These are phyloP conservation scores for Stachybotrys chlorohalonatus DNA, from an alignment of 2,329 filamentous ascomycete species.

Conservation along the genomic window DNA sequence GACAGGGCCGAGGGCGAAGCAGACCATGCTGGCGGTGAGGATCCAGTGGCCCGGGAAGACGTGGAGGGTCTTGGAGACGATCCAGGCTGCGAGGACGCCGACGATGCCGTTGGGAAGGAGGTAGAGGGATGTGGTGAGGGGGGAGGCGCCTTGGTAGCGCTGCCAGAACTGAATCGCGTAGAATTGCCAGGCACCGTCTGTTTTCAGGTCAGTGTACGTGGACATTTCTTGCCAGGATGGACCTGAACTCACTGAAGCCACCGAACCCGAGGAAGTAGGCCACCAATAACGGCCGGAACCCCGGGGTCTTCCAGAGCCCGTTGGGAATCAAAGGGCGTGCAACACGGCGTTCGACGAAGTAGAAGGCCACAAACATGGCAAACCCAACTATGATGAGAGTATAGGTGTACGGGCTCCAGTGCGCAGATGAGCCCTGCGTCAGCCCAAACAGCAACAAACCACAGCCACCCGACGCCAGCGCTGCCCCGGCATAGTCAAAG, in stretches of 20 bases:
- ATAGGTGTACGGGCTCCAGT: slow-evolving; percentile 48
- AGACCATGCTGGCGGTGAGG: slow-evolving; percentile 30
- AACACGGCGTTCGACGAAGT: slow-evolving; percentile 38
- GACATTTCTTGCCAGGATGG: background rate
- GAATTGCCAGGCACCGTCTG: slow-evolving; percentile 20
- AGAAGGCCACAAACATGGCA: slow-evolving; percentile 41
- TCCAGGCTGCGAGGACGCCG: slow-evolving; percentile 32
- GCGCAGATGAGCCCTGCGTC: slow-evolving; percentile 49
- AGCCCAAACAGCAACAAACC: slow-evolving; percentile 35
- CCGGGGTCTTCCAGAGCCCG: slow-evolving; percentile 10
- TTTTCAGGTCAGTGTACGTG: background rate
- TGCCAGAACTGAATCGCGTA: slow-evolving; percentile 30
- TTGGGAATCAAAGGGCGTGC: slow-evolving; percentile 46
- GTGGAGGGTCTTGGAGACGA: slow-evolving; percentile 36
- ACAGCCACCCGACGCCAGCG: slow-evolving; percentile 31
- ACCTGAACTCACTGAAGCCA: background rate
- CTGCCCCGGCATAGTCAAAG: slow-evolving; percentile 2
- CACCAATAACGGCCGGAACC: background rate
- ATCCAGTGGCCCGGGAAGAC: slow-evolving; percentile 35
- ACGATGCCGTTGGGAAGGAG: slow-evolving; percentile 33
- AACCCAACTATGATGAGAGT: slow-evolving; percentile 44
- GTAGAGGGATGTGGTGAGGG: slow-evolving; percentile 32
- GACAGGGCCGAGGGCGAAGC: slow-evolving; percentile 4
- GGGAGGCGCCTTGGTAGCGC: slow-evolving; percentile 23
- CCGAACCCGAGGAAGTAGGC: slow-evolving; percentile 1